These are phyloP conservation scores for Backusella luteola DNA, from an alignment of 192 early-diverging fungal genomes.

Conservation along the genomic window DNA sequence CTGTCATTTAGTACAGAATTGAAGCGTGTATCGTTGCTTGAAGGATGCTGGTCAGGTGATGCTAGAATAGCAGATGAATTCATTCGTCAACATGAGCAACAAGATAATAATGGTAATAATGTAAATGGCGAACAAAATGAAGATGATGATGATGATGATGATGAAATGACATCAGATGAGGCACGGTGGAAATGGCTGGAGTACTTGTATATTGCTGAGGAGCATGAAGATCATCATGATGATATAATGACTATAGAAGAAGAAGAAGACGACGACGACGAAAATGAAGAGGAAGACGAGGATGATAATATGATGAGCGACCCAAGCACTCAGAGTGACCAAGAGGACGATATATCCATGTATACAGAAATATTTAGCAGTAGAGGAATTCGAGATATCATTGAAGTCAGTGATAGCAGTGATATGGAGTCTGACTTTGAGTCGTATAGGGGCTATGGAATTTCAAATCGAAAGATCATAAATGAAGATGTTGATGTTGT, in stretches of 20 bases:
- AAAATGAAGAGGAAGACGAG: not conserved
- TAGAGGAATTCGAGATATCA: not conserved
- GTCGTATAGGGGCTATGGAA: not conserved
- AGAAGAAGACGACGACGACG: not conserved
- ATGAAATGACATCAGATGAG: not conserved
- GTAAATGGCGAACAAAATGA: not conserved
- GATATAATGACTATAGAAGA: slow-evolving; percentile 3
- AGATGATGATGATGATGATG: not conserved
- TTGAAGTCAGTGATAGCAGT: slow-evolving; percentile 26
- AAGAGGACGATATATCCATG: slow-evolving; percentile 12
- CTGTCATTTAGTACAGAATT: not conserved
- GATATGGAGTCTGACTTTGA: not conserved
- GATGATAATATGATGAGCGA: slow-evolving; percentile 2
- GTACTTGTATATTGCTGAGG: not conserved
- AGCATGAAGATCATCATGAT: not conserved
- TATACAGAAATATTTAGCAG: slow-evolving; percentile 3
- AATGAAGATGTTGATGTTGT: slow-evolving; percentile 18
- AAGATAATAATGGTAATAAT: not conserved
- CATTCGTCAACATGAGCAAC: not conserved
- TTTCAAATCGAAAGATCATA: not conserved
- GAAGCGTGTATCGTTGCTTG: not conserved
- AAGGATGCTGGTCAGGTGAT: not conserved
- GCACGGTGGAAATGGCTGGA: not conserved
- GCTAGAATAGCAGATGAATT: not conserved
- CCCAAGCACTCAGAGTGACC: slow-evolving; percentile 5